These are phyloP conservation scores for Gamsiella multidivaricata DNA, from an alignment of 192 early-diverging fungal species.

Conservation along the genomic window DNA sequence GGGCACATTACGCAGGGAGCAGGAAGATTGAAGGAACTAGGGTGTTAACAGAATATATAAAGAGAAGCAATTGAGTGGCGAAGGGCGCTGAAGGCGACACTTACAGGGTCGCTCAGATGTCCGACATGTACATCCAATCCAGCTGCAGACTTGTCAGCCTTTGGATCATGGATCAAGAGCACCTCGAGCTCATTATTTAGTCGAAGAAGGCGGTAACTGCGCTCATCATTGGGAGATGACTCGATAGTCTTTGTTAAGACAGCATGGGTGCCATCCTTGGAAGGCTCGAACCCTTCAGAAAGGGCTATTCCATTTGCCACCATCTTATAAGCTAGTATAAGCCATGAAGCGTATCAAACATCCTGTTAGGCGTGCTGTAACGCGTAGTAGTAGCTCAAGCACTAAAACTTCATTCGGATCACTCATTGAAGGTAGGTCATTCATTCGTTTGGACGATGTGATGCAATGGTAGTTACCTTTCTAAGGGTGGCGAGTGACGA, in stretches of 20 bases:
- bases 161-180: conserved; percentile 64
- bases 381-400: neutral
- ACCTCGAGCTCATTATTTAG: conserved; percentile 69
- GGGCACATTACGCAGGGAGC: neutral
- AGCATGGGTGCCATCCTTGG: conserved; percentile 29
- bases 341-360: neutral
- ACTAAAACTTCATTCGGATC: conserved; percentile 53
- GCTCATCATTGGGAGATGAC: conserved; percentile 67
- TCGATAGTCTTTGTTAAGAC: conserved; percentile 50
- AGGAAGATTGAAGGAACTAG: neutral
- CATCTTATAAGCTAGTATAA: neutral
- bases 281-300: conserved; percentile 22
- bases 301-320: neutral
- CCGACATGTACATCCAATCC: conserved; percentile 72
- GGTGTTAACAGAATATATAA: neutral
- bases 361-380: neutral
- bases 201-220: conserved; percentile 65
- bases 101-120: conserved; percentile 64
- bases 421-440: too few species aligned
- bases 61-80: neutral
- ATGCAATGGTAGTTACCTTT: too few species aligned
- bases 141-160: conserved; percentile 69
- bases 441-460: too few species aligned
- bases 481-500: too few species aligned
- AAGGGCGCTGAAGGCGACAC: neutral